Conservation (phyloP, 139 green algal genomes). For the Chara braunii region DNA sequence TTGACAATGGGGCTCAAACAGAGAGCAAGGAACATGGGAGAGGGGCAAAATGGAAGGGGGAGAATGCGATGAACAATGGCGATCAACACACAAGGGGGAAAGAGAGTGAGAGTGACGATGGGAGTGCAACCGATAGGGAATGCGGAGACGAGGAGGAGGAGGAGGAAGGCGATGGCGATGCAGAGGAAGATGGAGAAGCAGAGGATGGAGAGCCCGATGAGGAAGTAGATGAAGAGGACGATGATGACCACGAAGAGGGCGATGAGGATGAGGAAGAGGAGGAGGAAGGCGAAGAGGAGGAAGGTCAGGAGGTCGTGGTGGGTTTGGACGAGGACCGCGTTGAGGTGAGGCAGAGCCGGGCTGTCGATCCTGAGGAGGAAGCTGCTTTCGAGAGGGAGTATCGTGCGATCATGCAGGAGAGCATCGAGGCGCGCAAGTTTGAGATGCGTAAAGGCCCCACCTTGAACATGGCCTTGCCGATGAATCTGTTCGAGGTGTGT, state of each 20-base stretch:
- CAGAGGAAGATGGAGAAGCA: slow-evolving; percentile 15
- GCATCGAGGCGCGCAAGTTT: slow-evolving; percentile 28
- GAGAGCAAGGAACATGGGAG: too few species aligned
- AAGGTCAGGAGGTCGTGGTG: neutral
- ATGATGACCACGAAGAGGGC: slow-evolving; percentile 28
- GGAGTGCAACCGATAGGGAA: slow-evolving; percentile 32
- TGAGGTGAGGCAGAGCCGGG: slow-evolving; percentile 20
- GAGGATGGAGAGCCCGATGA: slow-evolving; percentile 1
- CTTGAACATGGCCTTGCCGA: slow-evolving; percentile 19
- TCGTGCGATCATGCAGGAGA: slow-evolving; percentile 34
- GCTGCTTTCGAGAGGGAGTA: slow-evolving; percentile 38
- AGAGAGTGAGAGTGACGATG: slow-evolving; percentile 27
- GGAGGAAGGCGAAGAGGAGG: slow-evolving; percentile 8
- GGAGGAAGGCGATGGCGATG: slow-evolving; percentile 36
- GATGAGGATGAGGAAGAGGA: slow-evolving; percentile 1
- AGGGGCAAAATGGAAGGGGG: too few species aligned
- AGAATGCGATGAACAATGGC: slow-evolving; percentile 6
- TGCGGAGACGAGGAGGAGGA: neutral
- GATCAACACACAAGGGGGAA: neutral
- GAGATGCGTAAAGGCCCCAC: slow-evolving; percentile 1
- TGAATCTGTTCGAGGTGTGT: slow-evolving; percentile 23
- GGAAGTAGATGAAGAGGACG: slow-evolving; percentile 25
- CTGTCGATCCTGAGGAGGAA: slow-evolving; percentile 26
- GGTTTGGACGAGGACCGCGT: slow-evolving; percentile 31
- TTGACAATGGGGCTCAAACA: slow-evolving; percentile 4